Base-by-base conservation (phyloP, 2,329 filamentous ascomycete genomes). In the Metarhizium humberi region DNA sequence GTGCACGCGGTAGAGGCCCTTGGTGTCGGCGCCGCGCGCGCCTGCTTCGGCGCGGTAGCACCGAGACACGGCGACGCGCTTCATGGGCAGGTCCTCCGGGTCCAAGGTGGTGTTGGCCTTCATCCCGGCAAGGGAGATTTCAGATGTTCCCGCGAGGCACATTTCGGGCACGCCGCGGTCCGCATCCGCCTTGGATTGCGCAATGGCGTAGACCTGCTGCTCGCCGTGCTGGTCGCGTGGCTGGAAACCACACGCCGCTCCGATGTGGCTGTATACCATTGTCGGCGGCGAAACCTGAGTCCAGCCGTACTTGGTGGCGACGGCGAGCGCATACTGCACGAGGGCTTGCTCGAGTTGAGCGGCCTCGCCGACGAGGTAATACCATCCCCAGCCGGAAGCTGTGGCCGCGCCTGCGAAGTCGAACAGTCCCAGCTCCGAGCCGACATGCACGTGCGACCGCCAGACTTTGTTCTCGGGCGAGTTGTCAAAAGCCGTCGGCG, bases 381-480 rank as follows among this genome's bases (percentile, higher is more conserved):
- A 99, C 90, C 91, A 99, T 1, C 94, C 94, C 92, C 92, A 99
- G 42, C 94, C 94, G 3, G 87, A 89, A 1, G 90, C 86, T n/a
- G 81, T 84, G 2, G 86, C 86, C 5, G 91, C 90, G 57, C 81
- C 85, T 5, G 87, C 78, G 66, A 99, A 96, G 73, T 99, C 92
- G 52, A 99, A 77, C n/a, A 99, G 79, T 38, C 86, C 85, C n/a
- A 99, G 81, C 65, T 91, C 83, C 4, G 84, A 78, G 36, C 94
- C 94, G 62, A 99, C 92, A 61, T 92, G 81, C 7, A 94, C 87
- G 69, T 96, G 92, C 0, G 88, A 92, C 46, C 83, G 78, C 80
- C 80, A 85, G 6, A 80, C 72, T 55, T 69, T 62, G 60, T 60
- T 62, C 34, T 64, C 61, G 13, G 55, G 58, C 4, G 50, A 66